These are phyloP conservation scores for Helianthus annuus DNA, from an alignment of 129 eudicot species.

Conservation along the genomic window DNA sequence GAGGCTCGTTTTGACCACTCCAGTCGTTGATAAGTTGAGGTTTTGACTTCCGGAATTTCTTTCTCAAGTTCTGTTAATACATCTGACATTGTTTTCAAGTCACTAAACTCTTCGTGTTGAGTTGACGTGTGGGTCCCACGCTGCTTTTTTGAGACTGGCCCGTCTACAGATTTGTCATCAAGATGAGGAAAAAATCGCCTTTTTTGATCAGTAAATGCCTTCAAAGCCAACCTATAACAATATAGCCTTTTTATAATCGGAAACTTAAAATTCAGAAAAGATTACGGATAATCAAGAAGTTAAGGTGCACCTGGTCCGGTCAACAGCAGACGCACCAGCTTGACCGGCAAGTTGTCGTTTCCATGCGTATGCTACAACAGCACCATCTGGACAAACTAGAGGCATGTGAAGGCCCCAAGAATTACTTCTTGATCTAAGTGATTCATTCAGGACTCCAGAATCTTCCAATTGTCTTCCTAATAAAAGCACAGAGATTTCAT, in stretches of 20 bases:
- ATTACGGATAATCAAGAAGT: constrained; percentile 16
- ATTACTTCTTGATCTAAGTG: constrained; percentile 90
- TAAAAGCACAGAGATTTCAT: constrained; percentile 19
- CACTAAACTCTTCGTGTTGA: constrained; percentile 59
- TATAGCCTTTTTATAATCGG: neutral
- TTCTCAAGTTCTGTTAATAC: constrained; percentile 58
- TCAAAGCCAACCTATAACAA: constrained; percentile 73
- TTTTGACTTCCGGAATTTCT: constrained; percentile 61
- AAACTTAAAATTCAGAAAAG: constrained; percentile 1
- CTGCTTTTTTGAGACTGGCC: constrained; percentile 56
- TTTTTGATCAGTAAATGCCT: constrained; percentile 92
- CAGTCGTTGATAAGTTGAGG: constrained; percentile 65
- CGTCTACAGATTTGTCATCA: constrained; percentile 43
- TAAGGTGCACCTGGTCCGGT: constrained; percentile 70
- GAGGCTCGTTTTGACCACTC: constrained; percentile 81
- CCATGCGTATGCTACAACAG: constrained; percentile 99
- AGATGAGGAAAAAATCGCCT: constrained; percentile 84
- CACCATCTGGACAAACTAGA: constrained; percentile 98
- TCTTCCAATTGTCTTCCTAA: constrained; percentile 93
- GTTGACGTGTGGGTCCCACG: constrained; percentile 50
- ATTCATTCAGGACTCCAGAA: constrained; percentile 89
- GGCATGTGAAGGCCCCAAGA: constrained; percentile 99
- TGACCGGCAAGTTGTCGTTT: constrained; percentile 99
- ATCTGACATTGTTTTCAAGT: constrained; percentile 56
- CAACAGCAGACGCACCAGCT: constrained; percentile 99